Conservation (phyloP, 176 grass and related monocot species). For the Themeda triandra region DNA sequence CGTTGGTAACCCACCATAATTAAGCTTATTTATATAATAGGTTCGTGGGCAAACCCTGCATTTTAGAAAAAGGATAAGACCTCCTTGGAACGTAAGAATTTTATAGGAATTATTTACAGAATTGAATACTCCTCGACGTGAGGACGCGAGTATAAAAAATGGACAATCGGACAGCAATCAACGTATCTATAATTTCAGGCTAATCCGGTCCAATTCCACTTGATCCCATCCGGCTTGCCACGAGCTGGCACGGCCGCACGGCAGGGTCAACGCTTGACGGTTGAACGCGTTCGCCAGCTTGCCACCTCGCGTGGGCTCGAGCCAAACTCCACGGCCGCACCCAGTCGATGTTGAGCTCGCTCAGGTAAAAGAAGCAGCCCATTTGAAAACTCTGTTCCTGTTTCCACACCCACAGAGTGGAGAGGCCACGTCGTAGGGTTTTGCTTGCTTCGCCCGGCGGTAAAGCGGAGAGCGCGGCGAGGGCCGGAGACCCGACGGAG, state of each 20-base stretch:
- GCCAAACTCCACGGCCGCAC: constrained; percentile 16
- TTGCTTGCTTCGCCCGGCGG: constrained; percentile 33
- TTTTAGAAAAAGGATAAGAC: too few relatives aligned
- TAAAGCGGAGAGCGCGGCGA: constrained; percentile 1
- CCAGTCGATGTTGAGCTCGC: background rate
- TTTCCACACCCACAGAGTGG: background rate
- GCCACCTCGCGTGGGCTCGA: constrained; percentile 2
- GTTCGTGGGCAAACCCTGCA: too few relatives aligned
- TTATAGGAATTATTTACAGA: too few relatives aligned
- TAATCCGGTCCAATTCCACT: background rate
- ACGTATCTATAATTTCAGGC: too few relatives aligned
- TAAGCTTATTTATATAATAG: too few relatives aligned
- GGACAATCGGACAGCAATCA: too few relatives aligned
- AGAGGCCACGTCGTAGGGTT: constrained; percentile 35
- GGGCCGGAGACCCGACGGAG: background rate
- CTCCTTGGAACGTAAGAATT: too few relatives aligned
- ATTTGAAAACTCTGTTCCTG: background rate
- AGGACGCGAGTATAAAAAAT: too few relatives aligned
- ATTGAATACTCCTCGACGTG: too few relatives aligned
- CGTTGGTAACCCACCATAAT: too few relatives aligned
- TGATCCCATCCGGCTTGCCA: background rate
- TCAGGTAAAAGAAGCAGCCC: background rate
- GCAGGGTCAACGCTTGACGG: constrained; percentile 1
- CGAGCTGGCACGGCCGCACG: background rate
- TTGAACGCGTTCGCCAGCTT: background rate